Evolutionary conservation across 2,329 filamentous ascomycete genomes (phyloP).

Genomic region (Nemania sp.): DNA sequence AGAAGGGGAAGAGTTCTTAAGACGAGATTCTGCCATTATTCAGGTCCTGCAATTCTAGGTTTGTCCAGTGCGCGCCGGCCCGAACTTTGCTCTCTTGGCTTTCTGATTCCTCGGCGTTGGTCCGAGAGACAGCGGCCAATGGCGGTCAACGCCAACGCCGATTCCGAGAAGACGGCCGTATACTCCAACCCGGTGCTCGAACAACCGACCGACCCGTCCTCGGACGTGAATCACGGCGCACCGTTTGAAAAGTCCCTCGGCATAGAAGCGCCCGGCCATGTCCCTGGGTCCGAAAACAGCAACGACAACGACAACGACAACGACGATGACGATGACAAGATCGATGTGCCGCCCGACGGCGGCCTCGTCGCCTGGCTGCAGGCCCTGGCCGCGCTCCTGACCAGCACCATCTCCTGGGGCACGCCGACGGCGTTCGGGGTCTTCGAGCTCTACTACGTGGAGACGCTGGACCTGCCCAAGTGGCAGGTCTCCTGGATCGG

Average conservation of each 20-base stretch:
- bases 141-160: neutral
- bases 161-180: neutral
- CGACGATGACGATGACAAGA: neutral
- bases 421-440: constrained; percentile 55
- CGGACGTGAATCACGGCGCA: neutral
- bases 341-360: constrained; percentile 48
- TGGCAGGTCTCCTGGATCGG: constrained; percentile 52
- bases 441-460: constrained; percentile 51
- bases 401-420: constrained; percentile 57
- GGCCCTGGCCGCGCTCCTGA: constrained; percentile 50
- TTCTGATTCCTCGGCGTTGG: too few relatives aligned
- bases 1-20: too few relatives aligned
- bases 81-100: too few relatives aligned
- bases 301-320: neutral
- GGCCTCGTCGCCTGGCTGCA: constrained; percentile 56
- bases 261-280: neutral
- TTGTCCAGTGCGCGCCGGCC: too few relatives aligned
- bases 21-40: too few relatives aligned
- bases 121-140: neutral
- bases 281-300: neutral
- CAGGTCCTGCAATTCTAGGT: too few relatives aligned
- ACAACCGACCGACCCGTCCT: too few relatives aligned
- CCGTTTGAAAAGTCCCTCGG: neutral
- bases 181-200: too few relatives aligned
- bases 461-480: constrained; percentile 41